Evolutionary conservation across 192 early-diverging fungal species (phyloP).

Genomic region (Dimargaris verticillata): DNA sequence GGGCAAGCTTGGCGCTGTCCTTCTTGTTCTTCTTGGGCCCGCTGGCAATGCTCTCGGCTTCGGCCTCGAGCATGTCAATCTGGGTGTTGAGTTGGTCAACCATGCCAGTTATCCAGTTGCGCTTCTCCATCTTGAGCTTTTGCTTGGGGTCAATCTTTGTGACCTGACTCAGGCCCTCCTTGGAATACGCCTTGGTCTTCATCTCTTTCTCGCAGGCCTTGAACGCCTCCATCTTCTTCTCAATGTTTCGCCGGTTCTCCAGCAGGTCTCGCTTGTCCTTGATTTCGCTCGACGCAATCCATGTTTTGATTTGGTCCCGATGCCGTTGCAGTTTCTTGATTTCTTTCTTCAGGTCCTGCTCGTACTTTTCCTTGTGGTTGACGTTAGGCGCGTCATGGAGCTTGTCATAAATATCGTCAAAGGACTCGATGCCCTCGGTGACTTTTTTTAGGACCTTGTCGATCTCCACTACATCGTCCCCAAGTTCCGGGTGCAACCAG

Average conservation of each 20-base stretch:
- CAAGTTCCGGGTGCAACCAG: too few relatives aligned
- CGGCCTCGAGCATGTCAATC: constrained; percentile 85
- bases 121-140: constrained; percentile 72
- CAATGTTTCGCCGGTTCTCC: constrained; percentile 88
- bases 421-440: constrained; percentile 84
- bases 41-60: constrained; percentile 56
- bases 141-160: constrained; percentile 86
- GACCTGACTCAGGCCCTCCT: constrained; percentile 72
- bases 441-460: constrained; percentile 91
- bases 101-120: constrained; percentile 65
- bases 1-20: constrained; percentile 59
- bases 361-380: constrained; percentile 94
- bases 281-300: constrained; percentile 86
- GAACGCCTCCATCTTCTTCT: constrained; percentile 97
- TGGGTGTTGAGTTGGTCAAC: constrained; percentile 76
- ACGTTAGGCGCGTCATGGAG: constrained; percentile 58
- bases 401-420: constrained; percentile 83
- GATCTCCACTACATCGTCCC: constrained; percentile 96
- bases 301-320: constrained; percentile 96
- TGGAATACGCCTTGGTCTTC: constrained; percentile 97
- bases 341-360: constrained; percentile 92
- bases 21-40: constrained; percentile 61
- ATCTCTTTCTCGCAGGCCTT: constrained; percentile 97
- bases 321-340: constrained; percentile 96
- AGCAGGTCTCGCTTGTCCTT: constrained; percentile 86